Base-by-base conservation (phyloP, 129 eudicot genomes). In the Saussurea involucrata region DNA sequence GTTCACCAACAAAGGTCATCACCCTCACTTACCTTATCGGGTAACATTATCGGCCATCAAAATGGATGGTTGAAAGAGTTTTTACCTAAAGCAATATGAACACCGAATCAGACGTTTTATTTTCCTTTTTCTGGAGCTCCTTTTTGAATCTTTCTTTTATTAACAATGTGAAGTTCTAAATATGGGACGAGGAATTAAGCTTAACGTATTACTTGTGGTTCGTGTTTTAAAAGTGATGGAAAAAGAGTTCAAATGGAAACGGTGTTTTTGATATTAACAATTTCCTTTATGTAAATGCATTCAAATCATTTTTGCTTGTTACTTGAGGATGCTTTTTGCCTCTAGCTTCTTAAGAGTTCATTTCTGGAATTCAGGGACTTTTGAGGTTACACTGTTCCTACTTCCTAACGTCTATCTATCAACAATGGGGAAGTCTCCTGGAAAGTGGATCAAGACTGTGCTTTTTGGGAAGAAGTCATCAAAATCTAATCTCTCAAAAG, bases 361-460 rank as follows among this genome's bases (percentile, higher is more conserved):
- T 71, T 77, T 71, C 11, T 72, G 71, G 1, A 68, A 68, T 27
- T 13, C 83, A 86, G 87, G 78, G 25, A 68, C 65, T 67, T 60
- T 75, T 75, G 60, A 85, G 74, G 75, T 49, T 57, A 34, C 70
- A 63, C 42, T 31, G 37, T 21, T 77, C 67, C 33, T 80, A 66
- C 31, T 21, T 77, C 67, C 33, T 80, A 66, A 36, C 25, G 29
- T 49, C 29, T 53, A 72, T 66, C 74, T 28, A 9, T 64, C 49
- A 63, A 71, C 85, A 31, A 92, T 92, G 97, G 92, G 97, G 78
- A 92, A 87, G 80, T 92, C 98, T 79, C 93, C 98, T 15, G 98
- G 87, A 87, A 92, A 88, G 82, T 92, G 98, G 98, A 84, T 90
- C 79, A 92, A 92, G 82, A 83, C 91, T 61, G 86, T 92, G 68